Conservation (phyloP, 2,329 filamentous ascomycete genomes). For the Trichothecium roseum region DNA sequence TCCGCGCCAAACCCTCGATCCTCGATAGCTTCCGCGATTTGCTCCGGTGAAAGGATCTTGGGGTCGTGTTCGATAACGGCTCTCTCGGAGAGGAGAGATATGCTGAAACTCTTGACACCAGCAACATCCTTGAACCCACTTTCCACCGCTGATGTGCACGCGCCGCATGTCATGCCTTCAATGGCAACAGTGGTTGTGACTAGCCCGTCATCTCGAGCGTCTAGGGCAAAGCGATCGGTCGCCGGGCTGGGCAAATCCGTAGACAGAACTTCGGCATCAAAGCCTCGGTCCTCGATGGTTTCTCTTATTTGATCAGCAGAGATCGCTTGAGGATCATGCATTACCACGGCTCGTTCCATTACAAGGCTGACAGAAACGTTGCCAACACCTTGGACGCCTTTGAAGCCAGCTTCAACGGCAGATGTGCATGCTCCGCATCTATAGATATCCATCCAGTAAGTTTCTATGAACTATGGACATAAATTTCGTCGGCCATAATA, state of each 20-base stretch:
- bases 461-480: constrained; percentile 14
- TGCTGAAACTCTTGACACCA: constrained; percentile 66
- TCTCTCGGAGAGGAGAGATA: constrained; percentile 75
- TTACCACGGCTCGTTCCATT: constrained; percentile 90
- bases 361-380: constrained; percentile 87
- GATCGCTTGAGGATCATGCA: constrained; percentile 71
- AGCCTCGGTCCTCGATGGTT: constrained; percentile 84
- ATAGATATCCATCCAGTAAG: constrained; percentile 23
- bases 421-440: constrained; percentile 90
- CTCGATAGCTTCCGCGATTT: constrained; percentile 50
- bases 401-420: constrained; percentile 87
- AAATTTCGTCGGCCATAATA: constrained; percentile 19
- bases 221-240: constrained; percentile 13
- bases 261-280: constrained; percentile 81
- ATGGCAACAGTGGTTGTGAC: constrained; percentile 69
- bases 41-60: constrained; percentile 35
- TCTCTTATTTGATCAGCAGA: constrained; percentile 68
- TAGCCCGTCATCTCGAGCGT: constrained; percentile 28
- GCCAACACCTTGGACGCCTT: constrained; percentile 68
- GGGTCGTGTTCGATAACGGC: constrained; percentile 77
- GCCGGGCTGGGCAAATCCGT: constrained; percentile 58
- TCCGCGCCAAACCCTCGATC: constrained; percentile 73
- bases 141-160: constrained; percentile 79
- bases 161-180: constrained; percentile 85
- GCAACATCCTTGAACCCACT: constrained; percentile 65